These are phyloP conservation scores for Xylaria digitata DNA, from an alignment of 2,329 filamentous ascomycete species.

Conservation along the genomic window DNA sequence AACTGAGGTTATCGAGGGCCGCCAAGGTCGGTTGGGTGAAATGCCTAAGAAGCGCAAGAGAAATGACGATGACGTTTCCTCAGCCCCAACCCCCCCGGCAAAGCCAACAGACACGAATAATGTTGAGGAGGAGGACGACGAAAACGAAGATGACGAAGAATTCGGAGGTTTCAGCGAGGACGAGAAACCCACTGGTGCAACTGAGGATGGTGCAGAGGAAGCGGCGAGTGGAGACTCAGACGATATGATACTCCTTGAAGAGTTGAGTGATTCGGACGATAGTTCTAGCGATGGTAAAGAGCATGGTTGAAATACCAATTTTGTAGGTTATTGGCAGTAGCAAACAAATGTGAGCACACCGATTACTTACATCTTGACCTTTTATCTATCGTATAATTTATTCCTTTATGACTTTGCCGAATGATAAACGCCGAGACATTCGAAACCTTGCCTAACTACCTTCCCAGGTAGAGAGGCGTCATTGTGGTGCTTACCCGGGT, in stretches of 20 bases:
- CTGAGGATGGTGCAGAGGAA: constrained; percentile 41
- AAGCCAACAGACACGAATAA: constrained; percentile 45
- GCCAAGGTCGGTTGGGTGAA: constrained; percentile 83
- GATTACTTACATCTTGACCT: constrained; percentile 23
- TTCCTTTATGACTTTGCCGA: not conserved
- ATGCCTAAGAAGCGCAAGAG: constrained; percentile 84
- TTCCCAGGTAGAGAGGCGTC: too few relatives aligned
- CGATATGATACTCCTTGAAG: constrained; percentile 60
- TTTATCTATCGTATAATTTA: not conserved
- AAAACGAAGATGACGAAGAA: constrained; percentile 56
- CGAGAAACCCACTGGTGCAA: constrained; percentile 51
- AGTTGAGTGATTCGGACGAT: constrained; percentile 49
- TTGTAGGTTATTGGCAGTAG: constrained; percentile 37
- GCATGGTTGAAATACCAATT: constrained; percentile 42
- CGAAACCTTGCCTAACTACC: too few relatives aligned
- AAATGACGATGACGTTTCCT: constrained; percentile 62
- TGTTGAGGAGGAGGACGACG: constrained; percentile 50
- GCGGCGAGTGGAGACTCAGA: constrained; percentile 51
- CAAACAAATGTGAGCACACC: constrained; percentile 34
- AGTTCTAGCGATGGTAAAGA: constrained; percentile 50
- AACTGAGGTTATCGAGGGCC: constrained; percentile 68
- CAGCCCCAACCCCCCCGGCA: constrained; percentile 45
- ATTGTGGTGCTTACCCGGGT: not conserved
- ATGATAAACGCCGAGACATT: not conserved
- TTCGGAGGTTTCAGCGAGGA: constrained; percentile 50